Evolutionary conservation across 2,329 filamentous ascomycete genomes (phyloP).

Genomic region (Lecanoromycetidae sp.): DNA sequence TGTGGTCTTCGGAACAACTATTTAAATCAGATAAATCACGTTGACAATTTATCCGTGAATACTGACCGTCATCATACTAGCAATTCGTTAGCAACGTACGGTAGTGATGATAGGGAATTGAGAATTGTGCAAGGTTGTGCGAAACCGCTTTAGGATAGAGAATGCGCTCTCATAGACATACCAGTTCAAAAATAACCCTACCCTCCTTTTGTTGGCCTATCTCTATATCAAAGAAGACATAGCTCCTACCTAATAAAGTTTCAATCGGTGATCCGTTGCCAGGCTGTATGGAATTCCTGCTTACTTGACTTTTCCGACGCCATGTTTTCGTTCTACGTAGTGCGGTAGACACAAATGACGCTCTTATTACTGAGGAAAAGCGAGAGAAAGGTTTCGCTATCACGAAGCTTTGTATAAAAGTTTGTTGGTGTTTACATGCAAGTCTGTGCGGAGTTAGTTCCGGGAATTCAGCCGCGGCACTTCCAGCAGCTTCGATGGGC

Average conservation of each 20-base stretch:
- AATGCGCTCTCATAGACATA: slow-evolving; percentile 28
- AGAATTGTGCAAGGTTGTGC: no score
- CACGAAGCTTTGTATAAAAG: background rate
- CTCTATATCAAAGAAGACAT: slow-evolving; percentile 87
- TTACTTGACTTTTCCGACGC: slow-evolving; percentile 12
- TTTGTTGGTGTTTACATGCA: no score
- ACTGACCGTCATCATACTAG: slow-evolving; percentile 39
- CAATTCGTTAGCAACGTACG: background rate
- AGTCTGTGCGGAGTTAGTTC: no score
- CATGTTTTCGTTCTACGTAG: background rate
- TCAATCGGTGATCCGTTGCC: background rate
- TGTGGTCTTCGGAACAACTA: slow-evolving; percentile 80
- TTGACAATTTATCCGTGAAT: slow-evolving; percentile 3
- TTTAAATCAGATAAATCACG: slow-evolving; percentile 27
- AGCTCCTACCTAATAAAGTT: slow-evolving; percentile 46
- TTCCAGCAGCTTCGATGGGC: no score
- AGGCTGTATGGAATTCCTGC: background rate
- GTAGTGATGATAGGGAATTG: no score
- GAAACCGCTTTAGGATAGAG: background rate
- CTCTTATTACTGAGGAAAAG: background rate
- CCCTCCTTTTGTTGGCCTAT: slow-evolving; percentile 64
- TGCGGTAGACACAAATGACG: background rate
- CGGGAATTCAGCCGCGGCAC: no score
- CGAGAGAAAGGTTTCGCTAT: background rate
- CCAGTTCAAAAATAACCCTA: slow-evolving; percentile 76